Base-by-base conservation (phyloP, 768 basidiomycete genomes). In the Trametopsis cervina region DNA sequence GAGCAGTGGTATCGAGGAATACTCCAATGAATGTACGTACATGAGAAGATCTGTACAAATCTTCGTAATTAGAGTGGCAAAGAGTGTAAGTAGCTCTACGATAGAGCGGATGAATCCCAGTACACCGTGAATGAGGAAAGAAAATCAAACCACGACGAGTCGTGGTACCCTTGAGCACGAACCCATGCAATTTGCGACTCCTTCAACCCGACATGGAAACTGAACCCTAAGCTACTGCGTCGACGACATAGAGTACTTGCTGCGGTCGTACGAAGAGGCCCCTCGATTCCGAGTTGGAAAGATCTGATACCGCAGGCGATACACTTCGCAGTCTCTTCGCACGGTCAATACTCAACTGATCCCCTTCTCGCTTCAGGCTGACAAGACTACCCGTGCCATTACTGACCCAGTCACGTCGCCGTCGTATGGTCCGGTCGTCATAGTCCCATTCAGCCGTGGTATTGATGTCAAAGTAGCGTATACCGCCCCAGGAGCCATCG, bases 181-280 rank as follows among this genome's bases (percentile, higher is more conserved):
- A 20, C 13, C 42, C 24, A 11, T 6, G 27, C 25, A 23, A 46
- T 38, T 39, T 20, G 20, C 35, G 23, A 39, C 21, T 22, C 35
- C 4, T 17, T 22, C 11, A 11, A 45, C n/a, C 11, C n/a, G n/a
- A n/a, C n/a, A n/a, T n/a, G 36, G 6, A 21, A 22, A n/a, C 12
- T 22, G 22, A 24, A 25, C 82, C 80, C 11, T 74, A 66, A 3
- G 81, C 86, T 36, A 87, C 80, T 27, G 89, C 89, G 61, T 89
- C 86, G 26, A 91, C 80, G 23, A 92, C 89, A 60, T 91, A 90
- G 45, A 92, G 68, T 47, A 91, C 87, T 62, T 90, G 88, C 64
- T 88, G 85, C 4, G 89, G 89, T 46, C 89, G 69, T 40, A 92
- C 88, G 58, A 92, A 92, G 40, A 92, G 60, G 1, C 89, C 89